A percentile compares a stretch with the other conserved stretches of the same genome.
Conservation (phyloP, 1,284 basidiomycete genomes). For the Baeospora myosura region DNA sequence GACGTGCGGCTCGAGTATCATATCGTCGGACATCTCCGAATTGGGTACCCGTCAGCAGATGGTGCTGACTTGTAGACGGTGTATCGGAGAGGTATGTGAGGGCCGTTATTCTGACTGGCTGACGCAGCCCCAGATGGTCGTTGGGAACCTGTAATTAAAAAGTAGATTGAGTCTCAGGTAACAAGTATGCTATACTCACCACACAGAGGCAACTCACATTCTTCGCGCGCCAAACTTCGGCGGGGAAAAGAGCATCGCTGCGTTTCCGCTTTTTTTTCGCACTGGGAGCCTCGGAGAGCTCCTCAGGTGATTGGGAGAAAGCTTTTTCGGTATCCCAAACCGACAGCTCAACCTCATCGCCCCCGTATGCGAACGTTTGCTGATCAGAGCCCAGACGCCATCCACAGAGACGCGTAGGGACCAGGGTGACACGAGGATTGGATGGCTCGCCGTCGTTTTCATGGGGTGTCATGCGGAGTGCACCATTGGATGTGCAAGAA, state of each 20-base stretch:
- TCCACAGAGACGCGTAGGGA: conserved; percentile 59
- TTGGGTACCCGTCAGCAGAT: conserved; percentile 70
- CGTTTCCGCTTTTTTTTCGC: conserved; percentile 64
- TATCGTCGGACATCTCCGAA: conserved; percentile 74
- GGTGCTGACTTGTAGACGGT: conserved; percentile 29
- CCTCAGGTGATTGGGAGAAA: conserved; percentile 32
- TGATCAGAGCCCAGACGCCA: conserved; percentile 55
- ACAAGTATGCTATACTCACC: background rate
- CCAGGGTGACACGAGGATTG: conserved; percentile 24
- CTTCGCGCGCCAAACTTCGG: conserved; percentile 74
- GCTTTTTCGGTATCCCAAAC: conserved; percentile 73
- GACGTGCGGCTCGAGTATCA: conserved; percentile 68
- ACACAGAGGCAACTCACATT: conserved; percentile 40
- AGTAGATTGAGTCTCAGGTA: conserved; percentile 1
- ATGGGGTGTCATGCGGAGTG: conserved; percentile 42
- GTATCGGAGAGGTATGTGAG: conserved; percentile 47
- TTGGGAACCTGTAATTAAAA: conserved; percentile 54
- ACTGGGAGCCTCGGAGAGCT: conserved; percentile 14
- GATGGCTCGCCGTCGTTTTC: conserved; percentile 18
- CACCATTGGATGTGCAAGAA: conserved; percentile 69
- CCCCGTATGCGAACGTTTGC: conserved; percentile 70
- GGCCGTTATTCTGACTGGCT: conserved; percentile 74
- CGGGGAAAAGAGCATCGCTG: conserved; percentile 51
- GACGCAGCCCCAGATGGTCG: conserved; percentile 71
- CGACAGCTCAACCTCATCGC: conserved; percentile 83